A percentile compares a stretch with the other conserved stretches of the same genome.
phyloP scores from a whole-genome alignment of 2,329 filamentous ascomycete genomes.

The Fusarium sacchari region DNA sequence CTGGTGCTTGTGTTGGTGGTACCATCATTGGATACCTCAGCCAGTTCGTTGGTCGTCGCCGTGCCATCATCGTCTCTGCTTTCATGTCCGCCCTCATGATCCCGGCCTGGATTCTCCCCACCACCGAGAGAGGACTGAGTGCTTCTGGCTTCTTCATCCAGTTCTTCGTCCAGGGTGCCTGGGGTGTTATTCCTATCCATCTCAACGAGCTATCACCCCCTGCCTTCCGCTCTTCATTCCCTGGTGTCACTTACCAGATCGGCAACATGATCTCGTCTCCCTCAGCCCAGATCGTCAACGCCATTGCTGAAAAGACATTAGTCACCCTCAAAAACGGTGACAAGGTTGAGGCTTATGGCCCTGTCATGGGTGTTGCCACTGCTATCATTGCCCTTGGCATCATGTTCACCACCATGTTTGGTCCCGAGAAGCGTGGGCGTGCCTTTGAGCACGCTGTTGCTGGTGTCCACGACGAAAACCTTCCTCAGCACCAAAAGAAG shows the following conservation, averaged over 20 bases:
- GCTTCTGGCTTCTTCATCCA: constrained; percentile 76
- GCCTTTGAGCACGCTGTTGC: constrained; percentile 70
- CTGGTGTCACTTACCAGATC: constrained; percentile 77
- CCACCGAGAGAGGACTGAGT: constrained; percentile 67
- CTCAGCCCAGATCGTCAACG: constrained; percentile 81
- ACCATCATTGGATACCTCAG: constrained; percentile 78
- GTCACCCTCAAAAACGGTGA: constrained; percentile 65
- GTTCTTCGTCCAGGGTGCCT: constrained; percentile 73
- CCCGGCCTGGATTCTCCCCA: constrained; percentile 76
- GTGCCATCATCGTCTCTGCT: constrained; percentile 70
- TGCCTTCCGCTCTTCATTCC: constrained; percentile 76
- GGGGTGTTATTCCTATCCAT: constrained; percentile 77
- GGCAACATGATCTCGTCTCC: constrained; percentile 80
- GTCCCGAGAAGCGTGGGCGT: constrained; percentile 78
- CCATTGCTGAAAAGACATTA: constrained; percentile 71
- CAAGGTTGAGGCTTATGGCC: constrained; percentile 75
- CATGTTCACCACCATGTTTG: constrained; percentile 72
- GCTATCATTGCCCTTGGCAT: constrained; percentile 80
- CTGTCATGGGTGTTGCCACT: constrained; percentile 79
- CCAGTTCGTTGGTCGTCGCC: constrained; percentile 78
- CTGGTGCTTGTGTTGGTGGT: constrained; percentile 78
- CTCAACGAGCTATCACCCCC: constrained; percentile 78
- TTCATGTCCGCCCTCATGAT: constrained; percentile 70
- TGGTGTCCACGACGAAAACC: constrained; percentile 44
- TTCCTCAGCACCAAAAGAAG: constrained; percentile 37